phyloP scores from a whole-genome alignment of 2,329 filamentous ascomycete genomes.

The Penicillium sp. region DNA sequence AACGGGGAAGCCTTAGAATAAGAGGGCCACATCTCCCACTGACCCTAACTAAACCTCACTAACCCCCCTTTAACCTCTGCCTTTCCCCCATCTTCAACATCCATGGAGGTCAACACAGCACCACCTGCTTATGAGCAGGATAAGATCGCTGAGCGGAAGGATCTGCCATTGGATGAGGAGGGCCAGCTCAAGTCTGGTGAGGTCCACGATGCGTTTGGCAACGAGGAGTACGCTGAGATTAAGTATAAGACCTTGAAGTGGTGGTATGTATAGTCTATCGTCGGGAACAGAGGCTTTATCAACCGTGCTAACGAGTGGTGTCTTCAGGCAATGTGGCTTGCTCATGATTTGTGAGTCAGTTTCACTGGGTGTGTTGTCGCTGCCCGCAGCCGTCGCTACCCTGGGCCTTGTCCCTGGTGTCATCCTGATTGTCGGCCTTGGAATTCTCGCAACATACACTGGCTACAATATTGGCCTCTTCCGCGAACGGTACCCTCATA shows the following conservation, averaged over 20 bases:
- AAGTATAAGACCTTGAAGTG: slow-evolving; percentile 27
- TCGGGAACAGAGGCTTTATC: neutral
- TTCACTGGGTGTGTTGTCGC: slow-evolving; percentile 23
- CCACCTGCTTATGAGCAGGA: slow-evolving; percentile 19
- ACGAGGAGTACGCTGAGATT: slow-evolving; percentile 24
- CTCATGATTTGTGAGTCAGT: slow-evolving; percentile 27
- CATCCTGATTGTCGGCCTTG: slow-evolving; percentile 53
- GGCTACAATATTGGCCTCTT: slow-evolving; percentile 60
- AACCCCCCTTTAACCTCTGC: too few species aligned
- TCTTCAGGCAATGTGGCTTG: slow-evolving; percentile 22
- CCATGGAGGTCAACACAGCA: slow-evolving; percentile 16
- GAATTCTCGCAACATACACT: slow-evolving; percentile 56
- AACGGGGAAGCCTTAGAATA: too few species aligned
- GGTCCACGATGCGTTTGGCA: slow-evolving; percentile 23
- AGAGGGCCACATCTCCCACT: too few species aligned
- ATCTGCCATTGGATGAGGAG: slow-evolving; percentile 17
- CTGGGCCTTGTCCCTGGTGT: slow-evolving; percentile 38
- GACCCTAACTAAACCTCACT: too few species aligned
- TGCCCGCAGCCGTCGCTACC: slow-evolving; percentile 21
- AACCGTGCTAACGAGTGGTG: neutral
- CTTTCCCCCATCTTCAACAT: too few species aligned
- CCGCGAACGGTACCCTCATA: slow-evolving; percentile 54
- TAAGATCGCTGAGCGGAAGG: slow-evolving; percentile 19
- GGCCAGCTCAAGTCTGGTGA: slow-evolving; percentile 19
- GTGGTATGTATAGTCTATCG: slow-evolving; percentile 17